Base-by-base conservation (phyloP, 2,329 filamentous ascomycete species). In the Aspergillus glaucus region DNA sequence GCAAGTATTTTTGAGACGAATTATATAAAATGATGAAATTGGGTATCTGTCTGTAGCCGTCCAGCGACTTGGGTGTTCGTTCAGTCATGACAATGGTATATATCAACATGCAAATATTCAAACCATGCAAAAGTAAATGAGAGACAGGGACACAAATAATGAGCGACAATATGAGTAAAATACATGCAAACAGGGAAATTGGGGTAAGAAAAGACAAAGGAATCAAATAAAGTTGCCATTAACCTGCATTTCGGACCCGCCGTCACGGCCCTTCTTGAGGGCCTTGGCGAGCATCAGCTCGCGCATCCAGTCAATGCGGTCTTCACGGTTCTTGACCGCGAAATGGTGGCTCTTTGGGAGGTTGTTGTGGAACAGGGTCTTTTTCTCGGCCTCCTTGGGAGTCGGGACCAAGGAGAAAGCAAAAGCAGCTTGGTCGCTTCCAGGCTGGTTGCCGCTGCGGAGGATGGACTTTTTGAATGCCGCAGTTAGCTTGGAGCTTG, bases 341-440 rank as follows among this genome's bases (percentile, higher is more conserved):
- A 97, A 97, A 66, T 97, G 89, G 63, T 97, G 92, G 41, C 88
- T 87, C 78, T 95, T 96, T 60, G 82, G 82, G 9, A 79, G 82
- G 14, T 44, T 82, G 8, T 79, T 82, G 15, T 46, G 19, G 48
- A 72, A 67, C 43, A 68, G 43, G 39, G 56, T 28, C 40, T 62
- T 65, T 14, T 56, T 58, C 65, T 71, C 62, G 75, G 56, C 73
- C 49, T 61, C 69, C 55, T 66, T 76, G 54, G 65, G 57, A 1
- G 72, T 57, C 0, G 74, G 71, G 28, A 74, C 63, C 6, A 75
- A 47, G 0, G 70, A 72, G 50, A 75, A 75, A 1, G 63, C 63
- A 53, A 75, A 75, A 0, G 66, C 64, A 0, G 67, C 53, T 3
- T 68, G 64, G 5, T 59, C 59, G 2, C 50, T 52, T 7, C 55